Percentiles rank a stretch among this genome's conserved stretches.
Conservation (phyloP, 805 yeast genomes). For the Pichia gijzeniarum region DNA sequence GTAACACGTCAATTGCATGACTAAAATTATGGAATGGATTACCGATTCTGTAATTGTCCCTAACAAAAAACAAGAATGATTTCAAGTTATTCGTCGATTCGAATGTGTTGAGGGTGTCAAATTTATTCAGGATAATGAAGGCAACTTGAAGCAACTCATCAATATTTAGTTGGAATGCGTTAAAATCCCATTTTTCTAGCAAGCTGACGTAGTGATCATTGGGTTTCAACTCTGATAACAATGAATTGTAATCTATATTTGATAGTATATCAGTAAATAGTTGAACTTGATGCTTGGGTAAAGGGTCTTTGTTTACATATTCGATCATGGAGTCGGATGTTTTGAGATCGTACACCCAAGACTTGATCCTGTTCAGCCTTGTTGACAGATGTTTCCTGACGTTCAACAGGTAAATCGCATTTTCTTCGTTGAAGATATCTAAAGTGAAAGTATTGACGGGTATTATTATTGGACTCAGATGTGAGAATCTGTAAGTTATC, state of each 20-base stretch:
- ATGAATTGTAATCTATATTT: constrained; percentile 23
- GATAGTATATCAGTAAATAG: constrained; percentile 20
- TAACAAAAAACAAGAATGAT: constrained; percentile 52
- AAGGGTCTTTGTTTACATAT: constrained; percentile 13
- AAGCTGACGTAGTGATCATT: constrained; percentile 26
- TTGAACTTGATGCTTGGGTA: too few relatives aligned
- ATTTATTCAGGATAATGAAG: constrained; percentile 39
- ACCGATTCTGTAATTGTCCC: constrained; percentile 75
- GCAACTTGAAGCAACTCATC: constrained; percentile 65
- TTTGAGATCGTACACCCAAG: constrained; percentile 32
- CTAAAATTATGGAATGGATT: constrained; percentile 93
- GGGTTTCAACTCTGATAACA: constrained; percentile 20
- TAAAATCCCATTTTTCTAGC: constrained; percentile 60
- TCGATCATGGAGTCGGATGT: constrained; percentile 33
- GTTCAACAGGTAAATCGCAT: background rate
- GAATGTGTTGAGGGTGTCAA: constrained; percentile 12
- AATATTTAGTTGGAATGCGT: constrained; percentile 55
- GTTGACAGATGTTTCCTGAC: constrained; percentile 12
- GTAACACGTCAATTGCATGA: constrained; percentile 93
- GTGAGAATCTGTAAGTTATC: constrained; percentile 23
- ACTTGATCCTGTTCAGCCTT: constrained; percentile 32
- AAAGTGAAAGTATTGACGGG: constrained; percentile 5
- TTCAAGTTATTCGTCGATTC: constrained; percentile 1
- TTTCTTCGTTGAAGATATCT: background rate
- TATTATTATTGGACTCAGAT: constrained; percentile 22